Conservation (phyloP, 208 protist species). For the Trypanosomatidae sp. region DNA sequence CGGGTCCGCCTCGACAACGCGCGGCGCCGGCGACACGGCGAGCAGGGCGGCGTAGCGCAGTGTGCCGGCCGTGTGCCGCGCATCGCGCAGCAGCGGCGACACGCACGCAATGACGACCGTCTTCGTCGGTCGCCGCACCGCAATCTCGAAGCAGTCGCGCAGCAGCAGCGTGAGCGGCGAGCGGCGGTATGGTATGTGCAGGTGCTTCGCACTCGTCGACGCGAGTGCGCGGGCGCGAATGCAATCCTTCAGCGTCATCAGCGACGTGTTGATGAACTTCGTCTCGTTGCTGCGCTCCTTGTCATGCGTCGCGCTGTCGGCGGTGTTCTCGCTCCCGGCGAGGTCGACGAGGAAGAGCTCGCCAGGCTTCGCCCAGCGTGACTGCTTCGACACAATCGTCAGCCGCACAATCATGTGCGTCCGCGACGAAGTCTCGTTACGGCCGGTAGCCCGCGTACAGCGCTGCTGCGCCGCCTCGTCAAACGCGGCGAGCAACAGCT, state of each 20-base stretch:
- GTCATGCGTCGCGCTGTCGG: slow-evolving; percentile 79
- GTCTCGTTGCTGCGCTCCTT: slow-evolving; percentile 64
- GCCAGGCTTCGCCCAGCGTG: slow-evolving; percentile 72
- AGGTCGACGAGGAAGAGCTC: slow-evolving; percentile 81
- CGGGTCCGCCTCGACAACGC: slow-evolving; percentile 54
- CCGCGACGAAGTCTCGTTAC: slow-evolving; percentile 77
- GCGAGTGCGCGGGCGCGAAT: slow-evolving; percentile 62
- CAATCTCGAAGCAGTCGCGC: slow-evolving; percentile 86
- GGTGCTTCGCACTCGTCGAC: slow-evolving; percentile 53
- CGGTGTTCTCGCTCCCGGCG: slow-evolving; percentile 85
- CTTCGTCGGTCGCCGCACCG: slow-evolving; percentile 72
- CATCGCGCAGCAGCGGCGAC: slow-evolving; percentile 77
- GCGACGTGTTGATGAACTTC: slow-evolving; percentile 87
- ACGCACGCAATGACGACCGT: slow-evolving; percentile 87
- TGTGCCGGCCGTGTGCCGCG: slow-evolving; percentile 81
- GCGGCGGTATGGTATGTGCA: slow-evolving; percentile 84
- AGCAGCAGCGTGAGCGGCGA: slow-evolving; percentile 80
- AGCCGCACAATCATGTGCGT: slow-evolving; percentile 81
- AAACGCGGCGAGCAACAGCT: slow-evolving; percentile 73
- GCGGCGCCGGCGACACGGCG: slow-evolving; percentile 49
- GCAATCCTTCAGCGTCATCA: slow-evolving; percentile 89
- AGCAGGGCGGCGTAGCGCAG: slow-evolving; percentile 80
- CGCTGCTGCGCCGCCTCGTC: slow-evolving; percentile 58
- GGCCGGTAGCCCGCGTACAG: slow-evolving; percentile 58
- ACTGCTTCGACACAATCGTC: slow-evolving; percentile 60